Base-by-base conservation (phyloP, 352 stramenopile species). In the Plasmopara halstedii region DNA sequence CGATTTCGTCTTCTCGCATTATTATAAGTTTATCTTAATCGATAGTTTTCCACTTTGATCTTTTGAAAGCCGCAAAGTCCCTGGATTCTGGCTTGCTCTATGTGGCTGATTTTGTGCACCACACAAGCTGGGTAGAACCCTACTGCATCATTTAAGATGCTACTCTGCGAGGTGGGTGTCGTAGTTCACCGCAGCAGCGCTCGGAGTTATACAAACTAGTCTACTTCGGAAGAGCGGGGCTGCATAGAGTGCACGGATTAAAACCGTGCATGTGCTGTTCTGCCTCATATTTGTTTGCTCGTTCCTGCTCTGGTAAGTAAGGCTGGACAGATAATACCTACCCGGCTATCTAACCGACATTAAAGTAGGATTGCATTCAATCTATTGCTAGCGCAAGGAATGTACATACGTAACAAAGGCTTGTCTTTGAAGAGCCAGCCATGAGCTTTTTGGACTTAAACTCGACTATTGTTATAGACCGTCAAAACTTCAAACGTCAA, bases 341-440 rank as follows among this genome's bases (percentile, higher is more conserved):
- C 39, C 75, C 75, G 15, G 48, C 19, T 55, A 62, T 10, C 72
- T 85, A 21, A 18, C 53, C 3, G 47, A 50, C 19, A 36, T 85
- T 61, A 82, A 78, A 53, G 33, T 21, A 3, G 51, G 73, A 42
- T 85, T 88, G 18, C 70, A 88, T 50, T 42, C 82, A 85, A 39
- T 60, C 76, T 14, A n/a, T n/a, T n/a, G n/a, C n/a, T n/a, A n/a
- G n/a, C n/a, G n/a, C 71, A 88, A 53, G 73, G 72, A 41, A 73
- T 67, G 7, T 79, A 83, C 47, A 69, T 88, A 19, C 85, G 76
- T 53, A 83, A 84, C 38, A 49, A 70, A 50, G 70, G 61, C 18
- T 67, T 55, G 57, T 75, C 15, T 54, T 36, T 14, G 73, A 84
- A 22, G 71, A 67, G 2, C 43, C 81, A 7, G 39, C 41, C 18